Percentiles rank a stretch among this genome's conserved stretches.
Conservation (phyloP, 768 basidiomycete species). For the Dictyophora rubrovolvata region DNA sequence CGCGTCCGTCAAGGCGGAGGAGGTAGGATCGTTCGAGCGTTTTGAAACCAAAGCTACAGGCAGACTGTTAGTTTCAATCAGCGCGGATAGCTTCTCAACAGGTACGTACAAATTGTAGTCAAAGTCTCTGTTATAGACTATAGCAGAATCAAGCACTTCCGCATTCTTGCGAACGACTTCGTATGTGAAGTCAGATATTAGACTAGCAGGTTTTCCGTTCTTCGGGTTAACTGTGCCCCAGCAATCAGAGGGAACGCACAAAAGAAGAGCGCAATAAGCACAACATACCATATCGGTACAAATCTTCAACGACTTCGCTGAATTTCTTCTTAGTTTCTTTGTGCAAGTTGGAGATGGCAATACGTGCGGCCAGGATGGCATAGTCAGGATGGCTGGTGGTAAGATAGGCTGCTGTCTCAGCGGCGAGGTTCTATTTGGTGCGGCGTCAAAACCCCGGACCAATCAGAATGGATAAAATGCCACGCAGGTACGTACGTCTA, state of each 20-base stretch:
- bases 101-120: constrained; percentile 80
- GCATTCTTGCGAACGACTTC: constrained; percentile 73
- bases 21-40: constrained; percentile 97
- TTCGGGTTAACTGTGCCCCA: constrained; percentile 78
- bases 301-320: constrained; percentile 81
- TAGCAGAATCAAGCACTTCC: constrained; percentile 76
- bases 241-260: neutral
- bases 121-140: constrained; percentile 98
- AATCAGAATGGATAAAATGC: neutral
- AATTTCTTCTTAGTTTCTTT: constrained; percentile 99
- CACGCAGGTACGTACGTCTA: constrained; percentile 57
- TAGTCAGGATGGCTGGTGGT: constrained; percentile 98
- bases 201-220: constrained; percentile 73
- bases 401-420: constrained; percentile 94
- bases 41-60: constrained; percentile 91
- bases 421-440: constrained; percentile 70
- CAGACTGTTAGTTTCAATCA: neutral
- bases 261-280: neutral
- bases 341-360: constrained; percentile 97
- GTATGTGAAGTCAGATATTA: constrained; percentile 89
- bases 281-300: constrained; percentile 73
- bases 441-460: constrained; percentile 5
- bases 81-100: neutral
- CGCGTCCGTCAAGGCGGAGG: constrained; percentile 85
- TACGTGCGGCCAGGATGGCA: constrained; percentile 94